A percentile compares a stretch with the other conserved stretches of the same genome.
These are phyloP conservation scores for Phytopythium chamaehyphon DNA, from an alignment of 352 stramenopile species.

Conservation along the genomic window DNA sequence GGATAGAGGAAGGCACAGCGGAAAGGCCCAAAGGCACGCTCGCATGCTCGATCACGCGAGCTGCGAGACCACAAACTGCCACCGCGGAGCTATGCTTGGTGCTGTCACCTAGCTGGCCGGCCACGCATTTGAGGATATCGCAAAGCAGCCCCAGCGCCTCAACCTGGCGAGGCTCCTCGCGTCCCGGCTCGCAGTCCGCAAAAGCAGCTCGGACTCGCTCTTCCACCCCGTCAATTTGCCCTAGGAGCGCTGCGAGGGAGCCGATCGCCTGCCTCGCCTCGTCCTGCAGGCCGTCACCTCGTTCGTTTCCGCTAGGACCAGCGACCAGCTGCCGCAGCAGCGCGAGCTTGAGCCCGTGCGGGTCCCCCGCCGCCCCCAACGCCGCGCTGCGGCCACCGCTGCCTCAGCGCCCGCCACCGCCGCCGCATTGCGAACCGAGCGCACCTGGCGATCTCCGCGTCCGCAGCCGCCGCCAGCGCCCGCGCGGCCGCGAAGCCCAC, in stretches of 20 bases:
- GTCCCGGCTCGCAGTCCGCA: too few relatives aligned
- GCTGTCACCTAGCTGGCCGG: neutral
- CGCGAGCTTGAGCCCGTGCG: constrained; percentile 39
- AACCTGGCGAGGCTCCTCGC: constrained; percentile 7
- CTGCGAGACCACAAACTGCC: neutral
- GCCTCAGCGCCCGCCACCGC: neutral
- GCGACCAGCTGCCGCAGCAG: constrained; percentile 39
- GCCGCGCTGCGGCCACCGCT: neutral
- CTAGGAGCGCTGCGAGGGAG: constrained; percentile 9
- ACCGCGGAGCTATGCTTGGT: too few relatives aligned
- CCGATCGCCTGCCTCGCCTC: neutral
- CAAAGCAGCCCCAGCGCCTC: constrained; percentile 32
- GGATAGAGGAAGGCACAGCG: constrained; percentile 38
- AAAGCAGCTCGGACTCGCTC: constrained; percentile 10
- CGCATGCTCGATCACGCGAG: constrained; percentile 12
- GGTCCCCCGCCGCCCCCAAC: neutral
- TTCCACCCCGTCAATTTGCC: constrained; percentile 9
- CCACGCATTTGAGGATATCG: constrained; percentile 19
- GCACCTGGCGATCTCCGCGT: constrained; percentile 3
- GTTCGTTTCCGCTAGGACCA: neutral
- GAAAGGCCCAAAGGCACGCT: constrained; percentile 14
- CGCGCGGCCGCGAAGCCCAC: constrained; percentile 41
- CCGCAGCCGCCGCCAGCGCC: constrained; percentile 11
- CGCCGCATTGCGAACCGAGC: constrained; percentile 1
- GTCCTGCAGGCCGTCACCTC: neutral